Base-by-base conservation (phyloP, 352 stramenopile species). In the Pythium coloratum region DNA sequence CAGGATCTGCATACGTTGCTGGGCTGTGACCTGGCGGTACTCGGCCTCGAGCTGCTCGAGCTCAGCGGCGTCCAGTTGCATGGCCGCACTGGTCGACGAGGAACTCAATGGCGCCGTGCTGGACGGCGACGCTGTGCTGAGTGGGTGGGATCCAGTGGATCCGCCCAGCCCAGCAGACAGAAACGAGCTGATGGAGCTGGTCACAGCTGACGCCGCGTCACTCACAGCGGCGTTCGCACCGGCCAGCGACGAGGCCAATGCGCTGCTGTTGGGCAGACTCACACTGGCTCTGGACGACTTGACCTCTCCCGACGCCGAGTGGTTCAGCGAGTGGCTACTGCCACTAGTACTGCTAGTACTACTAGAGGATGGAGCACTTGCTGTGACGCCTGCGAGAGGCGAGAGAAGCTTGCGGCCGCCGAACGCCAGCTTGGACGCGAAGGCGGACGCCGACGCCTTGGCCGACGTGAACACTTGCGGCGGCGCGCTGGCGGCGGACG, bases 1-100 rank as follows among this genome's bases (percentile, higher is more conserved):
- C 36, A 95, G 59, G 38, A 91, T 77, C 55, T 79, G 77, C 77
- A 89, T 85, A 33, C 82, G 73, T 69, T 95, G 86, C 66, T 92
- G 82, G 0, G 76, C 67, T 50, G 82, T 82, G 42, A 88, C 77
- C 47, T 88, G 78, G 32, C 70, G 74, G 24, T 84, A 76, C 38
- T 82, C 71, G 50, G 73, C 75, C 13, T 79, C 70, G 24, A 75
- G 69, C 42, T 67, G 50, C 40, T 72, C 70, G 20, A 69, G 42
- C 34, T 74, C 60, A 16, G 55, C 62, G 10, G 47, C n/a, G 28
- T 69, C 61, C 36, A 64, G 54, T 16, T 58, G 8, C 9, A 58
- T 24, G 3, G 56, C 28, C 3, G 14, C 24, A 20, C 5, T 38
- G 2, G 61, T 50, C 30, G 55, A 44, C 1, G 59, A 57, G 0